Base-by-base conservation (phyloP, 129 eudicot genomes). In the carrot (Daucus carota) region DNA sequence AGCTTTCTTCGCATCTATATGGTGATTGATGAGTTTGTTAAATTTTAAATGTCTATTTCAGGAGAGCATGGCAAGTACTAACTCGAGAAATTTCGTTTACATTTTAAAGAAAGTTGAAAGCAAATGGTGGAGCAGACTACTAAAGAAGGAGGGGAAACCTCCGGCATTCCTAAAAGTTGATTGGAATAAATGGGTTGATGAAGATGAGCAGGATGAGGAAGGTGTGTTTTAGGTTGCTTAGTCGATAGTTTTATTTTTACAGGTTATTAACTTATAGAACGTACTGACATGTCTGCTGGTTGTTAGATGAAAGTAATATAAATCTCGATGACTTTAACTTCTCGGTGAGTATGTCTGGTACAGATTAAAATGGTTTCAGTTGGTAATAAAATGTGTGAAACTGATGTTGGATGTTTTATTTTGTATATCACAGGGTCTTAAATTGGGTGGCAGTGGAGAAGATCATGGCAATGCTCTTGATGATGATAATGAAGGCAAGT, bases 181-280 rank as follows among this genome's bases (percentile, higher is more conserved):
- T 81, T 91, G 97, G 97, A 90, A 91, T 45, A 91, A 88, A 84
- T 91, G 97, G 97, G 92, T 88, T 15, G 97, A 91, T 76, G 97
- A 91, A 87, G 95, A 91, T 75, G 97, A 88, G 31, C 80, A 86
- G 42, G 93, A 88, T 3, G 86, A 83, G 71, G 75, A 82, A 72
- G 59, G 86, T 84, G 48, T 77, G 86, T 16, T 52, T n/a, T 47
- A 73, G 22, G n/a, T 29, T 28, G 46, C 32, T 5, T 65, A 29
- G 38, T 63, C 29, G 29, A 36, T 63, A 11, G 18, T 13, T 0
- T n/a, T 63, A 29, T 63, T 73, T 65, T 34, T 18, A 3, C 29
- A 36, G 17, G 63, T 22, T 38, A 42, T 36, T 17, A 20, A 20
- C 6, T 1, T 63, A 75, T 5, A 17, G 18, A 50, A 33, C 14